phyloP scores from a whole-genome alignment of 2,329 filamentous ascomycete genomes.

The Aspergillus japonicus region DNA sequence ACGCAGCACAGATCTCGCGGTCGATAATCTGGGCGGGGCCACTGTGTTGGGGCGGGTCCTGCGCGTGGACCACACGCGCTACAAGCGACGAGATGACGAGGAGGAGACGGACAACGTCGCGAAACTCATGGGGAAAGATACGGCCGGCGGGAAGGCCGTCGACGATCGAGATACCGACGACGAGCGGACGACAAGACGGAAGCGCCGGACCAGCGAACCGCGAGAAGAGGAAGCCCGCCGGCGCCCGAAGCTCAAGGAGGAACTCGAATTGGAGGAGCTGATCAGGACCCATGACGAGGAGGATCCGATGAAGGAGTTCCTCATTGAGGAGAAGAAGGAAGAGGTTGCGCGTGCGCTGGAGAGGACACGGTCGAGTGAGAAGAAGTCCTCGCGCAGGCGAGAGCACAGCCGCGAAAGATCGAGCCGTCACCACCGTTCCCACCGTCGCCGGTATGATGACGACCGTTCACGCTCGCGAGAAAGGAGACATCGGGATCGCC shows the following conservation, averaged over 20 bases:
- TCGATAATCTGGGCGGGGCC: slow-evolving; percentile 90
- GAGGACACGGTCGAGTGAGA: slow-evolving; percentile 40
- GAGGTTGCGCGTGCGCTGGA: slow-evolving; percentile 72
- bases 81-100: slow-evolving; percentile 79
- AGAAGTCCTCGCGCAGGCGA: neutral
- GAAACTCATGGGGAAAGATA: slow-evolving; percentile 51
- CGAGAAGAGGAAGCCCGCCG: slow-evolving; percentile 46
- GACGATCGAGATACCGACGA: slow-evolving; percentile 40
- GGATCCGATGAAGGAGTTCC: slow-evolving; percentile 92
- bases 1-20: slow-evolving; percentile 88
- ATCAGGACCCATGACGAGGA: slow-evolving; percentile 85
- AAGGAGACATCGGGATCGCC: slow-evolving; percentile 29
- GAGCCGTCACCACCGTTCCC: slow-evolving; percentile 42
- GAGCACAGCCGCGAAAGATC: slow-evolving; percentile 34
- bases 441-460: slow-evolving; percentile 39
- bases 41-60: slow-evolving; percentile 77
- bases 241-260: slow-evolving; percentile 72
- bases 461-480: slow-evolving; percentile 34
- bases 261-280: slow-evolving; percentile 72
- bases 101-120: slow-evolving; percentile 52
- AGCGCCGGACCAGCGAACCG: slow-evolving; percentile 42
- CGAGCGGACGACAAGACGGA: slow-evolving; percentile 34
- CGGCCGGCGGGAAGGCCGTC: slow-evolving; percentile 22
- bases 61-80: slow-evolving; percentile 87
- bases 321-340: slow-evolving; percentile 88